Evolutionary conservation across 768 basidiomycete species (phyloP).

Genomic region (Punctularia strigosozonata): DNA sequence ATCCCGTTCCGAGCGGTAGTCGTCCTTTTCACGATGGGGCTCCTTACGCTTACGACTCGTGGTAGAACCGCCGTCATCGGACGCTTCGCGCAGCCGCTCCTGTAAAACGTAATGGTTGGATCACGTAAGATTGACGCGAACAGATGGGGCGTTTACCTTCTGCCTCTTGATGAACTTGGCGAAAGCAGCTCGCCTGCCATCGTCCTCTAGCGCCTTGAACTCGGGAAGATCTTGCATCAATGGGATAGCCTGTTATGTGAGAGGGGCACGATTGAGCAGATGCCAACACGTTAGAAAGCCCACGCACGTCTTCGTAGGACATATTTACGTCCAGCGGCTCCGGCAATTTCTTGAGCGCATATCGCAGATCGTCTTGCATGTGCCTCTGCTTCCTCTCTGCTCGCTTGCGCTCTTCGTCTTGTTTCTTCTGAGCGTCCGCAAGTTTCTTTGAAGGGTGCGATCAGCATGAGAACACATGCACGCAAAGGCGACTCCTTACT

Average conservation of each 20-base stretch:
- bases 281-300: background rate
- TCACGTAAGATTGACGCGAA: slow-evolving; percentile 2
- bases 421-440: slow-evolving; percentile 56
- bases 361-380: slow-evolving; percentile 89
- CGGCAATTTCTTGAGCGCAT: slow-evolving; percentile 83
- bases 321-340: slow-evolving; percentile 69
- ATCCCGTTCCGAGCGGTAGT: slow-evolving; percentile 25
- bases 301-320: slow-evolving; percentile 69
- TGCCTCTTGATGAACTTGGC: slow-evolving; percentile 83
- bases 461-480: background rate
- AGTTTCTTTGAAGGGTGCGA: slow-evolving; percentile 41
- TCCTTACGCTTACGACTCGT: slow-evolving; percentile 78
- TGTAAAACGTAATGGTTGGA: slow-evolving; percentile 15
- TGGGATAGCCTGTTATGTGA: slow-evolving; percentile 54
- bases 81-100: slow-evolving; percentile 68
- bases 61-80: slow-evolving; percentile 73
- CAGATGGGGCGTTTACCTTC: slow-evolving; percentile 59
- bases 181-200: slow-evolving; percentile 73
- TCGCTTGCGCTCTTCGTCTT: slow-evolving; percentile 80
- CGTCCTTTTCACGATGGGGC: slow-evolving; percentile 33
- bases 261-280: slow-evolving; percentile 1
- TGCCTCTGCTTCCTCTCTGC: slow-evolving; percentile 77
- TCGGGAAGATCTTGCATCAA: slow-evolving; percentile 76
- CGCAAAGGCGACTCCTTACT: slow-evolving; percentile 28
- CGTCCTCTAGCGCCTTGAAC: slow-evolving; percentile 79